Percentiles rank a stretch among this genome's conserved stretches.
Conservation (phyloP, 345 rosid genomes). For the Moricandia arvensis region DNA sequence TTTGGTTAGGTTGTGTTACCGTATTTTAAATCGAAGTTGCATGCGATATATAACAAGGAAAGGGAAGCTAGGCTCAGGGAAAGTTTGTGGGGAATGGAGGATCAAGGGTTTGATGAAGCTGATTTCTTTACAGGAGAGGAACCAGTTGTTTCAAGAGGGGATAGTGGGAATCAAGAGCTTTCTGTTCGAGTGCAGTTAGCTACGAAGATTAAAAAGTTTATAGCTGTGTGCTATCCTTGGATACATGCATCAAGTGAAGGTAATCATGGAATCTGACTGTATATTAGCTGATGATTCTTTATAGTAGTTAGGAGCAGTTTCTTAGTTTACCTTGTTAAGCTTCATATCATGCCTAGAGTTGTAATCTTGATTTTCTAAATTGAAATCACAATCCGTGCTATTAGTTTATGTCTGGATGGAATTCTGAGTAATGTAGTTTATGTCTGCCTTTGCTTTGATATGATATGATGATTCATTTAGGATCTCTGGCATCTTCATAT, state of each 20-base stretch:
- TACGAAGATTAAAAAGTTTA: conserved; percentile 68
- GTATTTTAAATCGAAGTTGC: conserved; percentile 86
- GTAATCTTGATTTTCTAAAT: neutral
- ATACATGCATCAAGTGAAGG: conserved; percentile 96
- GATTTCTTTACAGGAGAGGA: conserved; percentile 49
- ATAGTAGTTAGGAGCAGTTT: neutral
- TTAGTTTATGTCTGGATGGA: neutral
- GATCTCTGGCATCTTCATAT: neutral
- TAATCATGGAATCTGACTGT: conserved; percentile 20
- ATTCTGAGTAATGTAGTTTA: neutral
- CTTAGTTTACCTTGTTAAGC: conserved; percentile 3
- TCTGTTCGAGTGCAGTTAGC: conserved; percentile 56
- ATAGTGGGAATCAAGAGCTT: conserved; percentile 42
- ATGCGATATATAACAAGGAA: conserved; percentile 85
- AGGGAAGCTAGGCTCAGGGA: conserved; percentile 96
- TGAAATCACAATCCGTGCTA: neutral
- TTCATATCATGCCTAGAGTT: neutral
- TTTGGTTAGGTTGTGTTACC: conserved; percentile 85
- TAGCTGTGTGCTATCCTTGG: conserved; percentile 89
- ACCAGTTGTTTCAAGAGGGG: conserved; percentile 49
- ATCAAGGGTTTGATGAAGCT: conserved; percentile 57
- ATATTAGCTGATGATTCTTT: neutral
- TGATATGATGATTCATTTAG: conserved; percentile 1
- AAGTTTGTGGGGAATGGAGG: conserved; percentile 92
- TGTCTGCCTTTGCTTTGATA: neutral